A percentile compares a stretch with the other conserved stretches of the same genome.
Evolutionary conservation across 2,329 filamentous ascomycete species (phyloP).

Genomic region (Beauveria sp.): DNA sequence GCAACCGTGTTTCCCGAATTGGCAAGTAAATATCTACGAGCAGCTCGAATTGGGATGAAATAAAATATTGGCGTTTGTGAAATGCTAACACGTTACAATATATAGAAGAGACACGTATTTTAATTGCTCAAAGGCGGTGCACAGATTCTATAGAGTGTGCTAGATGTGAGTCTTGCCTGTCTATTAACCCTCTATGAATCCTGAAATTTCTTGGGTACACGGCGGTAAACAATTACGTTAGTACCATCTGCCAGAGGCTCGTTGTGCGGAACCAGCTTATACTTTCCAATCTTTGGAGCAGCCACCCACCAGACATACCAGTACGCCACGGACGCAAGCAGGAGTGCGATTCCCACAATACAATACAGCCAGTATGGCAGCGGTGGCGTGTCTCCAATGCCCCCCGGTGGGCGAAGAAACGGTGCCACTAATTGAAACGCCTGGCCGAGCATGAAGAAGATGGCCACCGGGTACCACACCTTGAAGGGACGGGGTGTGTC

Average conservation of each 20-base stretch:
- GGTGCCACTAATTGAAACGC: slow-evolving; percentile 17
- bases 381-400: slow-evolving; percentile 16
- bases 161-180: not conserved
- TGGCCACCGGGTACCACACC: slow-evolving; percentile 16
- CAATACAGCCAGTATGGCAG: slow-evolving; percentile 19
- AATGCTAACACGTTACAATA: too few species aligned
- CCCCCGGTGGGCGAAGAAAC: slow-evolving; percentile 15
- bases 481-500: slow-evolving; percentile 15
- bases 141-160: not conserved
- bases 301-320: slow-evolving; percentile 18
- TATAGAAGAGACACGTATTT: too few species aligned
- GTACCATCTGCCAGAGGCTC: slow-evolving; percentile 17
- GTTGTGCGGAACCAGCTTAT: slow-evolving; percentile 15
- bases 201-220: slow-evolving; percentile 11
- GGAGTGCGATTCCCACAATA: slow-evolving; percentile 16
- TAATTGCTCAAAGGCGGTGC: too few species aligned
- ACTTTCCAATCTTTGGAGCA: slow-evolving; percentile 15
- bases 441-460: slow-evolving; percentile 17
- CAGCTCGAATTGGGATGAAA: too few species aligned
- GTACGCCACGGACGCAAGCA: slow-evolving; percentile 15
- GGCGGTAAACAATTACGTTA: slow-evolving; percentile 17
- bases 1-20: too few species aligned
- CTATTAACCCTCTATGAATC: not conserved
- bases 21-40: too few species aligned
- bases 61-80: too few species aligned